Conservation (phyloP, 768 basidiomycete species). For the Kwoniella europaea region DNA sequence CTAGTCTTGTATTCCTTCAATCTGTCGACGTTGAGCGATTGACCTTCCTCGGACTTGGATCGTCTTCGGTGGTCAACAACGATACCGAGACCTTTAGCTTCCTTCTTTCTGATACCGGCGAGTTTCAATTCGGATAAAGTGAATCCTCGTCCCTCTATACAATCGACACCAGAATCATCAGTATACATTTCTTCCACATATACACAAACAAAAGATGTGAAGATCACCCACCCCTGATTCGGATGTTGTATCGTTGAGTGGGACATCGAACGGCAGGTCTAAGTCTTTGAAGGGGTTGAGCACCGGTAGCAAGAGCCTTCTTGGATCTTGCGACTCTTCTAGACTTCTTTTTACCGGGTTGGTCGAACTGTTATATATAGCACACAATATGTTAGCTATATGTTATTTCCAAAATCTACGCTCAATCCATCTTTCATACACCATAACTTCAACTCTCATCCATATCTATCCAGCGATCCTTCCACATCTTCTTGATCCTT, state of each 20-base stretch:
- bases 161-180: slow-evolving; percentile 2
- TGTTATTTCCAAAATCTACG: neutral
- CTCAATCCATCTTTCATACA: neutral
- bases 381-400: slow-evolving; percentile 64
- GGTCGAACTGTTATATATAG: slow-evolving; percentile 98
- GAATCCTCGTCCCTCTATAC: slow-evolving; percentile 80
- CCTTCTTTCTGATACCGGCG: slow-evolving; percentile 91
- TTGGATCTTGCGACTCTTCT: slow-evolving; percentile 87
- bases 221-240: slow-evolving; percentile 74
- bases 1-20: slow-evolving; percentile 90
- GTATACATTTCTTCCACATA: neutral
- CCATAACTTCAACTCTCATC: neutral
- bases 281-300: slow-evolving; percentile 85
- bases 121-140: slow-evolving; percentile 92
- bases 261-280: slow-evolving; percentile 96
- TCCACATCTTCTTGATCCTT: neutral
- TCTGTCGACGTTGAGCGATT: slow-evolving; percentile 90
- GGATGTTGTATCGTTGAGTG: slow-evolving; percentile 97
- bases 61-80: slow-evolving; percentile 96
- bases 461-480: neutral
- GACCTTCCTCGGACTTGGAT: slow-evolving; percentile 95
- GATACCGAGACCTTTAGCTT: slow-evolving; percentile 89
- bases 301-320: slow-evolving; percentile 88
- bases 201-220: neutral
- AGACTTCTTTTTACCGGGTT: slow-evolving; percentile 96